Evolutionary conservation across 345 rosid species (phyloP), one percentile per base, ranked within the genome.

Genomic region (Anacardium occidentale): DNA sequence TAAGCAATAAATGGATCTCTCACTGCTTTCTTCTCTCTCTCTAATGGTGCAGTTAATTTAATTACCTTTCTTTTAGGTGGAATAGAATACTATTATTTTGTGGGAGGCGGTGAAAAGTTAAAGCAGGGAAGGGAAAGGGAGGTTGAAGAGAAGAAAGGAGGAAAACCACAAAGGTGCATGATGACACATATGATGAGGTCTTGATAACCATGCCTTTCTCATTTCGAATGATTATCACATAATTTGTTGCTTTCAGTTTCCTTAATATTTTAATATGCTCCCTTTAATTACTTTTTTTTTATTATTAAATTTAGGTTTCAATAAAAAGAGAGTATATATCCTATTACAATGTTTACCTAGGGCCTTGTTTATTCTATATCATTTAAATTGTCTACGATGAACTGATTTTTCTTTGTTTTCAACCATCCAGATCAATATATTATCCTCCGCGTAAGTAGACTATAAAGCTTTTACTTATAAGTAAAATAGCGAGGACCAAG

Each of bases 141-240:
- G 71, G 62, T 25, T 66, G 40, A 21, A 62, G 73, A 29, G 32
- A 29, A 62, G 58, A 61, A 50, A 57, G 70, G 75, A 56, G 50
- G 70, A 77, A 62, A 77, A 76, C 63, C 50, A 57, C 76, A 78
- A 73, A 81, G 84, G 92, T 77, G 88, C 79, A 85, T 85, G 72
- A 85, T 91, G 91, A 86, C 92, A 85, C 84, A 86, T 74, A 82
- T 80, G 85, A 85, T 82, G 88, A 84, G 82, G 72, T 77, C 55
- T 72, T 69, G 51, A 32, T 78, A 87, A 87, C 66, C 64, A 54
- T 70, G 76, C 84, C 77, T 74, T 87, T 89, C 78, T 79, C 68
- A 81, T 81, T 78, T 81, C 85, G 83, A 85, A 89, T 89, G 86
- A 89, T 88, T 84, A 86, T 86, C 90, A 74, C 79, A 81, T 91